Conservation (phyloP, 2,329 filamentous ascomycete species). For the Colletotrichum sojae region DNA sequence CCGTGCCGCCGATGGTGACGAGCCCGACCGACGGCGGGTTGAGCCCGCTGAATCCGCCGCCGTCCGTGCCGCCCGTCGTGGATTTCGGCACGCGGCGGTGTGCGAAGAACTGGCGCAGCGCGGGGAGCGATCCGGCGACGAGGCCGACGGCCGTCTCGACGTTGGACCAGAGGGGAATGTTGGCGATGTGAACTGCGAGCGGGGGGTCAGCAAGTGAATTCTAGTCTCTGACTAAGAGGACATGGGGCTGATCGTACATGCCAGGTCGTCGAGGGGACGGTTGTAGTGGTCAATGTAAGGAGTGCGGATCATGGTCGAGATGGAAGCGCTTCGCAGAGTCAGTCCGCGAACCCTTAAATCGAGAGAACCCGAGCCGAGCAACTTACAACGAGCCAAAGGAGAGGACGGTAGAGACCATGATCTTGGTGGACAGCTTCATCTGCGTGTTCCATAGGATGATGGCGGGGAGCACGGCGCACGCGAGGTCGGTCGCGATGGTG, state of each 20-base stretch:
- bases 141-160: conserved; percentile 43
- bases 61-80: conserved; percentile 16
- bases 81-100: neutral
- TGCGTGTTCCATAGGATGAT: conserved; percentile 50
- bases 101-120: conserved; percentile 35
- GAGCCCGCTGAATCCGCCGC: neutral
- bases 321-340: conserved; percentile 39
- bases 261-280: conserved; percentile 35
- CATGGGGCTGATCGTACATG: conserved; percentile 39
- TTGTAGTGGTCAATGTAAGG: conserved; percentile 44
- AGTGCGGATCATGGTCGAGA: conserved; percentile 43
- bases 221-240: neutral
- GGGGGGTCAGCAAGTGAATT: neutral
- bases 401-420: conserved; percentile 39
- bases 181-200: conserved; percentile 42
- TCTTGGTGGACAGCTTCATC: conserved; percentile 46
- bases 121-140: conserved; percentile 42
- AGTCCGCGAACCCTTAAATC: too few species aligned
- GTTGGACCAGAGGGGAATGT: conserved; percentile 42
- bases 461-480: conserved; percentile 49
- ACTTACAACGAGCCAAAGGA: conserved; percentile 46
- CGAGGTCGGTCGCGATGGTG: conserved; percentile 51
- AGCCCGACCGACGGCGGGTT: conserved; percentile 17
- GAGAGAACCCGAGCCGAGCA: neutral
- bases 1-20: conserved; percentile 40